These are phyloP conservation scores for Lolium rigidum DNA, from an alignment of 176 grass and related monocot genomes.

Conservation along the genomic window DNA sequence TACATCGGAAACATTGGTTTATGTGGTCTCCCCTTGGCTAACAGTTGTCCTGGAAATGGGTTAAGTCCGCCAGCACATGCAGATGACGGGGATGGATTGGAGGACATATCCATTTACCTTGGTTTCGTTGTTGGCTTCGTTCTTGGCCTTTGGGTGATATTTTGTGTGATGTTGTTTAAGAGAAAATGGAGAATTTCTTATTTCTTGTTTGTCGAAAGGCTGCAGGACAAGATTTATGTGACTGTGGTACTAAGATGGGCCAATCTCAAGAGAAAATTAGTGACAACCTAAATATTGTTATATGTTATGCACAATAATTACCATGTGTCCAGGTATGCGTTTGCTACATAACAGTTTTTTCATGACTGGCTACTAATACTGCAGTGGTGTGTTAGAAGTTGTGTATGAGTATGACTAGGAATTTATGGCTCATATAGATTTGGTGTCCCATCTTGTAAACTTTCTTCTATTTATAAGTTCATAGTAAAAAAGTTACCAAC, in stretches of 20 bases:
- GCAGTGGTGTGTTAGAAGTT: neutral
- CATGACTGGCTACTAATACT: neutral
- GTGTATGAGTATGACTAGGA: neutral
- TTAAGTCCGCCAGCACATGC: neutral
- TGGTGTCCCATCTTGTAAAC: neutral
- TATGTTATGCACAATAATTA: neutral
- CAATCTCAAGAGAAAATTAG: conserved; percentile 12
- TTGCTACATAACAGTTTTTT: neutral
- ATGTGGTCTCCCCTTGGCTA: conserved; percentile 49
- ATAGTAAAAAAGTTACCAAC: neutral
- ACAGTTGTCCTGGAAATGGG: conserved; percentile 24
- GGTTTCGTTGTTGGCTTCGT: conserved; percentile 42
- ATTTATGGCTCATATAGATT: neutral
- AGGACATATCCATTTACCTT: conserved; percentile 30
- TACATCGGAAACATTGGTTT: conserved; percentile 54
- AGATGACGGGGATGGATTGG: conserved; percentile 4
- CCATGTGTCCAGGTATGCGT: neutral
- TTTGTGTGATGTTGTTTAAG: conserved; percentile 46
- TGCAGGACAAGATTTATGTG: conserved; percentile 37
- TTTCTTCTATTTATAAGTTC: neutral
- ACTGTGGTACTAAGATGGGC: neutral
- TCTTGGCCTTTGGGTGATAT: conserved; percentile 37
- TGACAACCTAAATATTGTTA: neutral
- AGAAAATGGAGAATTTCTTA: conserved; percentile 43
- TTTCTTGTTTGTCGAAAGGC: conserved; percentile 37